Conservation (phyloP, 805 yeast genomes). For the Naumovozyma castellii region DNA sequence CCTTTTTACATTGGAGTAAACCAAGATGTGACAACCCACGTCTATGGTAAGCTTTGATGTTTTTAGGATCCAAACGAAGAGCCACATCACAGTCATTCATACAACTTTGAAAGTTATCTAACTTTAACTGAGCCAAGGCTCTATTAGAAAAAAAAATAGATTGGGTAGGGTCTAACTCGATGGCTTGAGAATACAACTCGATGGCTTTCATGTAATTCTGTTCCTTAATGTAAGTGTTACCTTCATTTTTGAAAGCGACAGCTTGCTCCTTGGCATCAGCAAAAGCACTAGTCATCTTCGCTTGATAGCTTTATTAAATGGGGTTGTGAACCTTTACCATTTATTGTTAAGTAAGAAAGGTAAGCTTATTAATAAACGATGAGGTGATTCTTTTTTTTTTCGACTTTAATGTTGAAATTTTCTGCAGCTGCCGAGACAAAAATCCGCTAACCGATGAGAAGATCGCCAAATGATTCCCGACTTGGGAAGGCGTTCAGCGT, state of each 20-base stretch:
- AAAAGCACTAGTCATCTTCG: constrained; percentile 15
- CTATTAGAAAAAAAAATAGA: constrained; percentile 72
- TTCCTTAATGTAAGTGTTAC: constrained; percentile 62
- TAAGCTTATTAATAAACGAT: no score
- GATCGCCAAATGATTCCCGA: no score
- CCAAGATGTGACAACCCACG: constrained; percentile 78
- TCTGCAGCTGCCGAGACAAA: no score
- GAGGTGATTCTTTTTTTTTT: no score
- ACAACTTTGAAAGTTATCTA: constrained; percentile 81
- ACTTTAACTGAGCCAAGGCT: constrained; percentile 80
- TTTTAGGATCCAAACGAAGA: constrained; percentile 52
- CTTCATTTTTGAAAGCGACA: constrained; percentile 50
- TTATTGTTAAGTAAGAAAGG: no score
- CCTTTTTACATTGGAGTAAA: constrained; percentile 62
- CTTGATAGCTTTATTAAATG: no score
- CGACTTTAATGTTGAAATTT: no score
- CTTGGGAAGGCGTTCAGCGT: no score
- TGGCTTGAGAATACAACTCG: constrained; percentile 65
- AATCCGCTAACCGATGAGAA: no score
- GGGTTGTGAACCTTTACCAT: no score
- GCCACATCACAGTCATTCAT: constrained; percentile 70
- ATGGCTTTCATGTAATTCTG: constrained; percentile 58
- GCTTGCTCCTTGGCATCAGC: constrained; percentile 31
- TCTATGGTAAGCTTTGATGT: constrained; percentile 76
- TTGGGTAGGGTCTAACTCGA: constrained; percentile 48